Evolutionary conservation across 768 basidiomycete species (phyloP), one percentile per base, ranked within the genome.

Genomic region (Polyporus arcularius): DNA sequence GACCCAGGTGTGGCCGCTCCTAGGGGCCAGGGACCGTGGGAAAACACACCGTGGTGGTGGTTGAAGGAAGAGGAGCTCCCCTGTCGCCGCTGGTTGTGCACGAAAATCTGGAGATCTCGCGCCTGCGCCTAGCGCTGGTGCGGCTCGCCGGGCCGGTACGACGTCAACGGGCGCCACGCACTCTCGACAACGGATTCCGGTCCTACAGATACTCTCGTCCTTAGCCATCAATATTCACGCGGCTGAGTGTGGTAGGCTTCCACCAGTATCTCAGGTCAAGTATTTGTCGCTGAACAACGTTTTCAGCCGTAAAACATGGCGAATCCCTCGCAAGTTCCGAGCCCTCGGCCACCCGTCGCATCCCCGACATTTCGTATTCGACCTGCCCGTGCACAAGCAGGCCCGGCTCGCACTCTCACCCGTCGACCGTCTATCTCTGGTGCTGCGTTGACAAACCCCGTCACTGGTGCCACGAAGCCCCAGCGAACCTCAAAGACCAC

Each of bases 401-500:
- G 49, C 1, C 12, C 16, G 14, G 48, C 43, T 4, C 58, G 64
- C 6, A 43, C 42, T 1, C 55, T 65, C 12, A 51, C 67, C 8
- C 73, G 76, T n/a, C 65, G 73, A 8, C 53, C 76, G 3, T 76
- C 76, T 10, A 61, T 71, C 16, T 71, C 76, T 4, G 70, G 73
- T 4, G 59, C 69, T 2, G 41, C 67, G 4, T 63, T 69, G 12
- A 64, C 66, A n/a, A 64, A 69, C 77, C 53, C 69, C 18, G 57
- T 71, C 41, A 48, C 69, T 5, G 71, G 69, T 3, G 64, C 65
- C 2, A 70, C 72, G 1, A 90, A 89, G 69, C 78, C 82, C 1
- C 87, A 90, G 64, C 83, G 96, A 43, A 90, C 92, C 1, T 93
- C 92, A 14, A 98, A 97, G 76, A 94, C 90, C 0, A 90, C 88